Conservation (phyloP, 2,329 filamentous ascomycete genomes). For the Stagonosporopsis vannaccii region DNA sequence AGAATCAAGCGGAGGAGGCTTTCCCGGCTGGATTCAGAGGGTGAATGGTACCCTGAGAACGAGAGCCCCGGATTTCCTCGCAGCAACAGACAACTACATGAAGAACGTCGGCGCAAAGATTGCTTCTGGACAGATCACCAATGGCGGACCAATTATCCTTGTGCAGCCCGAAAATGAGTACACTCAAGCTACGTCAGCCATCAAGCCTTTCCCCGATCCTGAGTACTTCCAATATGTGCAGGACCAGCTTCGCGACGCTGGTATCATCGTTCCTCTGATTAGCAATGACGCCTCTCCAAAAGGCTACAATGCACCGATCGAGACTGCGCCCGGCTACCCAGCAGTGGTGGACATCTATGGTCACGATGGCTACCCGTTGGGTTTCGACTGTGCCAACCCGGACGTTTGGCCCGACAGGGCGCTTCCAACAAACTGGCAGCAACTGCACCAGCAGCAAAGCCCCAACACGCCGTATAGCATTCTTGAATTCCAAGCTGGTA, state of each 20-base stretch:
- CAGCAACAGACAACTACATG: slow-evolving; percentile 73
- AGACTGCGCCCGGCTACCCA: slow-evolving; percentile 59
- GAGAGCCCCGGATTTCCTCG: slow-evolving; percentile 65
- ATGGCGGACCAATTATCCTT: slow-evolving; percentile 80
- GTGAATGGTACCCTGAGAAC: slow-evolving; percentile 71
- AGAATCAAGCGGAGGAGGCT: slow-evolving; percentile 77
- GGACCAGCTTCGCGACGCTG: slow-evolving; percentile 70
- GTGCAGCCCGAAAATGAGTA: slow-evolving; percentile 88
- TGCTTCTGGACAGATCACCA: slow-evolving; percentile 79
- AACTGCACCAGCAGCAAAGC: slow-evolving; percentile 65
- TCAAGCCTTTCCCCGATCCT: slow-evolving; percentile 67
- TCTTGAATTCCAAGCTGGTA: slow-evolving; percentile 73
- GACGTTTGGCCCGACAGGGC: slow-evolving; percentile 64
- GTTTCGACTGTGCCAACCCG: slow-evolving; percentile 68
- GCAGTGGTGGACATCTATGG: slow-evolving; percentile 71
- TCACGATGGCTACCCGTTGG: slow-evolving; percentile 59
- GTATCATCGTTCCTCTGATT: slow-evolving; percentile 77
- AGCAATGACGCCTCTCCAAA: slow-evolving; percentile 69
- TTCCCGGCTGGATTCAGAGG: slow-evolving; percentile 79
- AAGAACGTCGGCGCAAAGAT: slow-evolving; percentile 69
- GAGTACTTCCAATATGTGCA: slow-evolving; percentile 75
- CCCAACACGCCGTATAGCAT: slow-evolving; percentile 71
- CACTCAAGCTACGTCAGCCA: slow-evolving; percentile 57
- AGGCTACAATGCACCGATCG: slow-evolving; percentile 63
- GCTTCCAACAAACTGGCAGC: slow-evolving; percentile 65